Percentiles rank a stretch among this genome's conserved stretches.
phyloP scores from a whole-genome alignment of 768 basidiomycete genomes.

The Ephemerocybe angulata region DNA sequence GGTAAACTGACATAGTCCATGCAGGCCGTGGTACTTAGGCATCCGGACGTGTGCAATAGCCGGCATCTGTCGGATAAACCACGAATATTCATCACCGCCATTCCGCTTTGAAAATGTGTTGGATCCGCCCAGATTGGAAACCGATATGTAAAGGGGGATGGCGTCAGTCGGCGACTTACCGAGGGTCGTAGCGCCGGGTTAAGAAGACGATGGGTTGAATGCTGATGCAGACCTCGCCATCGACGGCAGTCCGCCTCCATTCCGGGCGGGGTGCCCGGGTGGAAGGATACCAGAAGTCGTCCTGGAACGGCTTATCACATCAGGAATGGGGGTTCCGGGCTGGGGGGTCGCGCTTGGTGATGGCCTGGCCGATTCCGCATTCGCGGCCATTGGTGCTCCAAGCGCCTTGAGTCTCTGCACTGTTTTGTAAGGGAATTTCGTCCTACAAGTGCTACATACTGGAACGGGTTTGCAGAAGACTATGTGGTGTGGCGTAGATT shows the following conservation, averaged over 20 bases:
- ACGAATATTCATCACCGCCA: slow-evolving; percentile 55
- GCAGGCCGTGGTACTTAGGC: slow-evolving; percentile 42
- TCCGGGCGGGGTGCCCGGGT: background rate
- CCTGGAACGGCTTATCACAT: slow-evolving; percentile 2
- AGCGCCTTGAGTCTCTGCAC: slow-evolving; percentile 75
- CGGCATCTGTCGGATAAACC: slow-evolving; percentile 24
- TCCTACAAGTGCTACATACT: slow-evolving; percentile 91
- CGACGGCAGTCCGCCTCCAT: background rate
- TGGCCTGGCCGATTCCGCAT: slow-evolving; percentile 22
- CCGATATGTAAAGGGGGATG: background rate
- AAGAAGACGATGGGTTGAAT: background rate
- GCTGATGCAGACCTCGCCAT: slow-evolving; percentile 2
- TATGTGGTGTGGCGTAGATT: slow-evolving; percentile 25
- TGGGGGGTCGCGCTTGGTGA: slow-evolving; percentile 31
- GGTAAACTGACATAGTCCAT: background rate
- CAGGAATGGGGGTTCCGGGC: slow-evolving; percentile 21
- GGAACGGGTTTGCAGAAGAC: slow-evolving; percentile 94
- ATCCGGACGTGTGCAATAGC: slow-evolving; percentile 22
- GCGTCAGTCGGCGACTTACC: background rate
- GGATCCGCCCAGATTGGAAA: background rate
- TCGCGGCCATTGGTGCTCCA: slow-evolving; percentile 34
- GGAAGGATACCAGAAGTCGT: slow-evolving; percentile 4
- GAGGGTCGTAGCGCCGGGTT: background rate
- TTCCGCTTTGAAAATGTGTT: slow-evolving; percentile 32
- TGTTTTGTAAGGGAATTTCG: slow-evolving; percentile 93